These are phyloP conservation scores for Amanita molliuscula DNA, from an alignment of 768 basidiomycete species.

Conservation along the genomic window DNA sequence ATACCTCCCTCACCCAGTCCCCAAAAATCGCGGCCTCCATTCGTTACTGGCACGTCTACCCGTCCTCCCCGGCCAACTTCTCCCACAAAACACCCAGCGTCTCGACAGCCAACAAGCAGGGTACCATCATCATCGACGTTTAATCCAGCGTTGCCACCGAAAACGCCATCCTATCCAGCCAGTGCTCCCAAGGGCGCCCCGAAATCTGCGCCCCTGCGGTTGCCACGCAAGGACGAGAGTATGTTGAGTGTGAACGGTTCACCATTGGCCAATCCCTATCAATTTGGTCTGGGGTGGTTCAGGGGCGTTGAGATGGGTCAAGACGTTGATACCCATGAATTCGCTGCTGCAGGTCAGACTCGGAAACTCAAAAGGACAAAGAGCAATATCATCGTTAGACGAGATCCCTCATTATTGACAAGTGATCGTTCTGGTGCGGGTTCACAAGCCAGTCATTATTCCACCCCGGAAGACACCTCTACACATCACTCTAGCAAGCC, in stretches of 20 bases:
- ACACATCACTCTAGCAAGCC: conserved; percentile 21
- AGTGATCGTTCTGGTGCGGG: conserved; percentile 34
- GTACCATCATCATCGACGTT: conserved; percentile 61
- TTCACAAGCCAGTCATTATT: conserved; percentile 41
- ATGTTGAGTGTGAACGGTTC: conserved; percentile 80
- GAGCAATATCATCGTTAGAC: conserved; percentile 52
- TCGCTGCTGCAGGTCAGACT: conserved; percentile 13
- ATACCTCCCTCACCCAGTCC: conserved; percentile 32
- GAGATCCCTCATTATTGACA: conserved; percentile 39
- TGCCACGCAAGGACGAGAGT: conserved; percentile 65
- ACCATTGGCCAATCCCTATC: conserved; percentile 70
- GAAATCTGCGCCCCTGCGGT: conserved; percentile 37
- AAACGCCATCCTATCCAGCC: conserved; percentile 43
- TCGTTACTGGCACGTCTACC: conserved; percentile 24
- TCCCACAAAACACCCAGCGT: conserved; percentile 35
- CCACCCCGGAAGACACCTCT: conserved; percentile 22
- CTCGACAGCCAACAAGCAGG: conserved; percentile 18
- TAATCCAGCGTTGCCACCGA: conserved; percentile 55
- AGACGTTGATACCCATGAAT: conserved; percentile 23
- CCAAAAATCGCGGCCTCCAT: conserved; percentile 35
- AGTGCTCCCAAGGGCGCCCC: conserved; percentile 8
- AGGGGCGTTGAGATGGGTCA: conserved; percentile 28
- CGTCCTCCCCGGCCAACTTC: conserved; percentile 36
- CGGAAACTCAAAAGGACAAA: conserved; percentile 36
- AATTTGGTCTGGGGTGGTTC: conserved; percentile 55